Evolutionary conservation across 129 eudicot species (phyloP), one percentile per base, ranked within the genome.

Genomic region (Gnaphalium uliginosum): DNA sequence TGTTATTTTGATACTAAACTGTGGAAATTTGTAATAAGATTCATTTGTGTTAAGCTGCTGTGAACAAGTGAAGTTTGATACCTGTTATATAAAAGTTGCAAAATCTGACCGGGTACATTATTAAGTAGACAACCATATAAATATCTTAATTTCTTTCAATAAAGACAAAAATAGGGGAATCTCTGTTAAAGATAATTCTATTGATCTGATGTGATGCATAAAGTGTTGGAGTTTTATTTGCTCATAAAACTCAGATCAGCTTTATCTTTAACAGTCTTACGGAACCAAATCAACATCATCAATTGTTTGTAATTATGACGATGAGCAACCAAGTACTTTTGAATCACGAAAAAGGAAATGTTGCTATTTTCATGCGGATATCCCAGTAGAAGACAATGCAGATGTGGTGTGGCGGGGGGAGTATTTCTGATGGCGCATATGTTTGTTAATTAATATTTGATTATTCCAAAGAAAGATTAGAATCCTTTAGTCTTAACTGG

Each of bases 401-500:
- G n/a, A 53, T 54, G 11, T 71, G 29, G 50, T 54, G 57, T 66
- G 53, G 23, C 23, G 67, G 32, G 6, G 50, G 2, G 5, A 24
- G 14, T 23, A 33, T 22, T 29, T n/a, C 19, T 3, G 32, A 1
- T 22, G 51, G 67, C 13, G 56, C 35, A 59, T 33, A 22, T 71
- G 8, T 15, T 33, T 56, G 68, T 72, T 22, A 13, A 72, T 17
- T 33, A 50, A 23, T 11, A 24, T 21, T 59, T 59, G 29, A 59
- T 21, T 59, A 59, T 21, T 23, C 10, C 29, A 1, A 23, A 59
- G 65, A 8, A 59, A 59, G 5, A 23, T 10, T 3, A 23, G 65
- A 23, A 59, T 24, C 65, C 15, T 59, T 59, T 24, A 56, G 68
- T 58, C 57, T 56, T 72, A 33, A 72, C 15, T 39, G 9, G 46